Evolutionary conservation across 225 moss, liverwort and hornwort species (phyloP).

Genomic region (Physcomitrium patens): DNA sequence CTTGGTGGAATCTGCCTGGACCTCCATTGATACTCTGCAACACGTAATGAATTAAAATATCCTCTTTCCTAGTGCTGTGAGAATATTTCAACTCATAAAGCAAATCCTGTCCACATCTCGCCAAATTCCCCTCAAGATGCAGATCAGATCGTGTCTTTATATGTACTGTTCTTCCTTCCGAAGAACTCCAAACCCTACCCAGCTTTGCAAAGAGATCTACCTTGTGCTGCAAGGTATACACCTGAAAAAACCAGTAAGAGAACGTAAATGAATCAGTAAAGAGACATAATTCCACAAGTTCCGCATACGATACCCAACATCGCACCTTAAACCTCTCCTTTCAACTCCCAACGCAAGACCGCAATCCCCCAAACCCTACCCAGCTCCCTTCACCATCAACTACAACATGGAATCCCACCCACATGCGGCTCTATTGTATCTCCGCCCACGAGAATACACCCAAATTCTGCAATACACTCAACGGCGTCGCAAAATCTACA

Average conservation of each 20-base stretch:
- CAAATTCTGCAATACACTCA: background rate
- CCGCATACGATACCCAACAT: background rate
- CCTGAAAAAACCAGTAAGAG: background rate
- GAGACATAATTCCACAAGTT: slow-evolving; percentile 22
- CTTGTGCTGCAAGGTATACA: background rate
- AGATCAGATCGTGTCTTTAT: no score
- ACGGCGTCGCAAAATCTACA: slow-evolving; percentile 34
- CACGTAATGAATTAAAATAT: background rate
- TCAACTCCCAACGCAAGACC: slow-evolving; percentile 3
- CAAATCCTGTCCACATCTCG: no score
- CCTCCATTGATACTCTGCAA: slow-evolving; percentile 32
- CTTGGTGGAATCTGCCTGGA: background rate
- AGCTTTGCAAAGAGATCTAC: no score
- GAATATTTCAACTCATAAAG: no score
- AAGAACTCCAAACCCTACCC: no score
- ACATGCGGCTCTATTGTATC: no score
- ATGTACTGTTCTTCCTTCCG: no score
- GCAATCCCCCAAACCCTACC: background rate
- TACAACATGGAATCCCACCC: no score
- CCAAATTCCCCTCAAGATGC: no score
- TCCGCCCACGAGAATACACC: no score
- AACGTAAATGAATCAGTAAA: slow-evolving; percentile 17
- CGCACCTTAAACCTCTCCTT: slow-evolving; percentile 26
- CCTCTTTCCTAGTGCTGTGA: slow-evolving; percentile 16
- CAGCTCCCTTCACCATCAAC: no score